Evolutionary conservation across 2,329 filamentous ascomycete species (phyloP), one percentile per base, ranked within the genome.

Genomic region (Fusarium euwallaceae): DNA sequence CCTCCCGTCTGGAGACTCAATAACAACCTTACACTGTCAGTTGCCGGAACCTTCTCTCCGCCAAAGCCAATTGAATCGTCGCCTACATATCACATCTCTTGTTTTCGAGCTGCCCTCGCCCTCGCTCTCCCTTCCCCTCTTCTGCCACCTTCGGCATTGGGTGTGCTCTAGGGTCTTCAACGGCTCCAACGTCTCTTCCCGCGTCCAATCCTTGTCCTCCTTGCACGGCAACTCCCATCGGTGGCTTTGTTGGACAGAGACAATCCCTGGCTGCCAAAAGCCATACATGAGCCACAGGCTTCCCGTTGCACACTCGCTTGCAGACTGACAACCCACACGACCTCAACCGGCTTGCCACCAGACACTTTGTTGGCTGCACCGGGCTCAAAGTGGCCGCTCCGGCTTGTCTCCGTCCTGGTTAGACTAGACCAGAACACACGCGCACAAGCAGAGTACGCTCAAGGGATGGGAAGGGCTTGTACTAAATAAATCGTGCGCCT

Each of bases 11-110:
- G 48, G 17, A 32, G 24, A 29, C 16, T 32, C 10, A 53, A 53
- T 53, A 53, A 53, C 48, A 53, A 11, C 24, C 27, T 14, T 20
- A 34, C 32, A 14, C 32, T 34, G 32, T 34, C 32, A 34, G 32
- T 37, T 58, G 34, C 64, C 69, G 61, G 72, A 74, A 64, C 53
- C 61, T 74, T 75, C 59, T 60, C 69, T 75, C 72, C 72, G 69
- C 27, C 56, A 29, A 45, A 36, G 16, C 59, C 64, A 63, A 56
- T 63, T 41, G 29, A 58, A 56, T 63, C 41, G 29, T 62, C 12
- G 60, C 17, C 45, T 58, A 34, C n/a, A 34, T 53, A 59, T 48
- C 53, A n/a, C 60, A 60, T 41, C 61, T 68, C 59, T 51, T 55
- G 41, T 51, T 37, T 45, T 45, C 59, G 53, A 27, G 29, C 32